Base-by-base conservation (phyloP, 2,329 filamentous ascomycete genomes). In the Helicocarpus griseus region DNA sequence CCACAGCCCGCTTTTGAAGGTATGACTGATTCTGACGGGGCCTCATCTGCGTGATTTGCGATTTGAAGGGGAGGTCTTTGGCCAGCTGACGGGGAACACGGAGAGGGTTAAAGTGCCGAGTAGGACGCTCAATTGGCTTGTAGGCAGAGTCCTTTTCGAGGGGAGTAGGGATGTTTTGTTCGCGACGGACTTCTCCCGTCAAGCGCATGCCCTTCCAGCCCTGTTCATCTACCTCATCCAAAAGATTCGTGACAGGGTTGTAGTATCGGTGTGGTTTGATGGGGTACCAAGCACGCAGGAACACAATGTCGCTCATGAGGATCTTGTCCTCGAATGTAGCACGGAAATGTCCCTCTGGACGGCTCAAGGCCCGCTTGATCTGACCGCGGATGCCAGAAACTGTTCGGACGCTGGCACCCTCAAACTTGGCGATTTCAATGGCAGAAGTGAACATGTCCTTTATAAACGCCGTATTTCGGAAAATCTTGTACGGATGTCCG, bases 251-350 rank as follows among this genome's bases (percentile, higher is more conserved):
- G 50, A 94, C 90, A 1, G 89, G 87, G 70, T 97, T 96, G 77
- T 96, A 96, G 79, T 95, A 98, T 53, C 90, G 85, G 69, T 89
- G 89, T 1, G 93, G 93, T 64, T 89, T 89, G 69, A 98, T 84
- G 8, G 93, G 89, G 70, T 94, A 97, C 94, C 94, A 98, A 1
- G 93, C 91, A 46, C 93, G 82, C 36, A 98, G 73, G 76, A 98
- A 97, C 56, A 97, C 87, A 59, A 98, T 94, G 67, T 98, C 93
- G 68, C 84, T 89, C 80, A 95, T 89, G 48, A 98, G 78, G 56
- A 98, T 88, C 75, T 97, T 98, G 78, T 98, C 93, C 70, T 98
- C 93, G 61, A 98, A 98, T 0, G 93, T 97, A 22, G 93, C 93
- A 62, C 94, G 83, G 81, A 94, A 97, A 71, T 91, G 86, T 46